A percentile compares a stretch with the other conserved stretches of the same genome.
phyloP scores from a whole-genome alignment of 2,329 filamentous ascomycete genomes.

The Trichoderma sp. region DNA sequence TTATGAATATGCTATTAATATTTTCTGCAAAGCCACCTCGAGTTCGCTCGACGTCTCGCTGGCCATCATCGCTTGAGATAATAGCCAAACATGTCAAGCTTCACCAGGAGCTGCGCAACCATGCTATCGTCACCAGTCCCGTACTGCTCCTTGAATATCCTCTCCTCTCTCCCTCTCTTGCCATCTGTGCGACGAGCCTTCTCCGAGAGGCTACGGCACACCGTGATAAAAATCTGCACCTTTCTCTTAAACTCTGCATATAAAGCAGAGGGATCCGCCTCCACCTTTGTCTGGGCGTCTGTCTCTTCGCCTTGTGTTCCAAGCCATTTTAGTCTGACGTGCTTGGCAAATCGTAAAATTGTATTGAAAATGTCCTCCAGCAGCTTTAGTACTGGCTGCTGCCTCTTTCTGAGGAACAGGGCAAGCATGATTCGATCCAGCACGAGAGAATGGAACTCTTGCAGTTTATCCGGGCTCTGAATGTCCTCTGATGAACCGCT shows the following conservation, averaged over 20 bases:
- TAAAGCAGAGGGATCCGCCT: constrained; percentile 45
- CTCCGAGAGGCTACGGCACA: constrained; percentile 69
- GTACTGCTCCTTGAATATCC: constrained; percentile 42
- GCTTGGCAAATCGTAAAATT: constrained; percentile 72
- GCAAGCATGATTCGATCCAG: constrained; percentile 76
- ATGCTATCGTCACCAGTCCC: constrained; percentile 57
- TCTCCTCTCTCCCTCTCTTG: constrained; percentile 38
- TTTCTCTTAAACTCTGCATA: constrained; percentile 72
- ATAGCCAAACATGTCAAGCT: constrained; percentile 72
- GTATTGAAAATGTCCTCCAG: constrained; percentile 76
- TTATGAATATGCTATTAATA: background rate
- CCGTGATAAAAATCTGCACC: constrained; percentile 72
- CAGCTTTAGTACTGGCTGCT: constrained; percentile 71
- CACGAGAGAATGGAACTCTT: constrained; percentile 70
- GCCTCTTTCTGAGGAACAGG: constrained; percentile 73
- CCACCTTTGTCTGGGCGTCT: constrained; percentile 25
- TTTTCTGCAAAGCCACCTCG: background rate
- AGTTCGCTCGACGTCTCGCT: background rate
- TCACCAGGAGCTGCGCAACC: constrained; percentile 68
- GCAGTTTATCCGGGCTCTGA: constrained; percentile 66
- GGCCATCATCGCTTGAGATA: constrained; percentile 49
- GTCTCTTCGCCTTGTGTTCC: constrained; percentile 34
- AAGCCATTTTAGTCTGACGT: constrained; percentile 46
- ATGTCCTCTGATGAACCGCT: constrained; percentile 39
- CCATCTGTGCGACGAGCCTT: constrained; percentile 55